phyloP scores from a whole-genome alignment of 805 yeast genomes.

The Metschnikowia proteae region DNA sequence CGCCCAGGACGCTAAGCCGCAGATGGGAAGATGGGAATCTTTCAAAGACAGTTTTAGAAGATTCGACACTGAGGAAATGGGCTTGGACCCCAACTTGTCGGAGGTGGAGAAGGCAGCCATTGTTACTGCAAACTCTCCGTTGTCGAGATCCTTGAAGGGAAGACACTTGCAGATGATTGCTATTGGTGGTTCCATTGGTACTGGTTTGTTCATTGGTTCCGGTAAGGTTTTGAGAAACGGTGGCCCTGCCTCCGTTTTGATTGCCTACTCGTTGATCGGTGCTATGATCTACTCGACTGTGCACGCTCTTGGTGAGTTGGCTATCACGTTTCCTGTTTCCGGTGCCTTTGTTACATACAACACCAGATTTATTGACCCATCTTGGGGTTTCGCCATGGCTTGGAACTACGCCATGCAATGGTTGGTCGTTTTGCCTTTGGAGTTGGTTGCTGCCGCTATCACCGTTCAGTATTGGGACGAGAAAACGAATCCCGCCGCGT shows the following conservation, averaged over 20 bases:
- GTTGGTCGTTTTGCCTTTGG: slow-evolving; percentile 60
- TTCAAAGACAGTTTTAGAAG: slow-evolving; percentile 33
- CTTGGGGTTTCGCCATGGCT: slow-evolving; percentile 68
- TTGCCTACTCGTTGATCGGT: slow-evolving; percentile 38
- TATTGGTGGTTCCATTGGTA: slow-evolving; percentile 79
- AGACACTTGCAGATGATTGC: slow-evolving; percentile 77
- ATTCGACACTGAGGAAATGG: slow-evolving; percentile 33
- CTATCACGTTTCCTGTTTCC: slow-evolving; percentile 49
- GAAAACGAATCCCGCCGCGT: slow-evolving; percentile 50
- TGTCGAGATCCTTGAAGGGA: slow-evolving; percentile 49
- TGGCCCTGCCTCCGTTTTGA: slow-evolving; percentile 62
- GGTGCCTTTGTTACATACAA: slow-evolving; percentile 53
- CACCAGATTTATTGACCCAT: slow-evolving; percentile 63
- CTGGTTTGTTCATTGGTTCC: slow-evolving; percentile 76
- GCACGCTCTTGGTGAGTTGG: slow-evolving; percentile 47
- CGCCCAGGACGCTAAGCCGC: slow-evolving; percentile 16
- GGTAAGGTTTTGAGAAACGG: slow-evolving; percentile 58
- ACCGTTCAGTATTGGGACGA: slow-evolving; percentile 52
- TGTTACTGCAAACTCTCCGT: slow-evolving; percentile 53
- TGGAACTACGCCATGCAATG: slow-evolving; percentile 60
- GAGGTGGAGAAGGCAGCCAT: slow-evolving; percentile 47
- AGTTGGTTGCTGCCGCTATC: slow-evolving; percentile 59
- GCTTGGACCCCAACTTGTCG: slow-evolving; percentile 38
- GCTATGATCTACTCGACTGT: slow-evolving; percentile 32
- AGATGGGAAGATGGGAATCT: slow-evolving; percentile 15